Conservation (phyloP, 768 basidiomycete species). For the Fomitopsis serialis region DNA sequence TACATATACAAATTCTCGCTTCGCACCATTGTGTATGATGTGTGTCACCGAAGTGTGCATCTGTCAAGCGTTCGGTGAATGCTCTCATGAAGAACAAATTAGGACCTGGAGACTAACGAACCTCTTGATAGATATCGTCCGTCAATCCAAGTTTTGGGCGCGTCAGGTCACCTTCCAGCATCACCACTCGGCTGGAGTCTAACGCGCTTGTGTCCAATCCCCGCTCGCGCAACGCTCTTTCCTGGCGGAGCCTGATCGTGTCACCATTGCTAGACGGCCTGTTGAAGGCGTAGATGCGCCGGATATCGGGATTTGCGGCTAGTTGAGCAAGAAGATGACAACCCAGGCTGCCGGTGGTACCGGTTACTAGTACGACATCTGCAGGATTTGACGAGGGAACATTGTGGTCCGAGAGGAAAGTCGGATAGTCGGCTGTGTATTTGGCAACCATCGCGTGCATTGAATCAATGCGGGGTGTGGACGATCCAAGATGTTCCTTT, state of each 20-base stretch:
- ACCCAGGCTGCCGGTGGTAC: constrained; percentile 29
- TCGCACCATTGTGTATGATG: not conserved
- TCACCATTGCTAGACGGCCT: constrained; percentile 8
- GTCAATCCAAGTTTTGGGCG: constrained; percentile 12
- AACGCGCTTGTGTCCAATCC: constrained; percentile 11
- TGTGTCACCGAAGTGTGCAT: not conserved
- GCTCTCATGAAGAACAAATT: too few relatives aligned
- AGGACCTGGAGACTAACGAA: too few relatives aligned
- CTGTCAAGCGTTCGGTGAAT: not conserved
- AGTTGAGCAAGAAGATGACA: constrained; percentile 21
- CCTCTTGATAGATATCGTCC: not conserved
- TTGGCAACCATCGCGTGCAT: constrained; percentile 38
- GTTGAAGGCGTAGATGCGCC: constrained; percentile 22
- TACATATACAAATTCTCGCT: not conserved
- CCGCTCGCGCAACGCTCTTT: constrained; percentile 5
- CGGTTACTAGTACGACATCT: constrained; percentile 27
- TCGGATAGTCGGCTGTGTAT: constrained; percentile 22
- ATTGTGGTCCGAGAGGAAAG: not conserved
- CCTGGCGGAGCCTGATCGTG: not conserved
- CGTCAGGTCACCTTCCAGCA: constrained; percentile 16
- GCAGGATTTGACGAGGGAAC: constrained; percentile 3
- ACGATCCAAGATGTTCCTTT: not conserved
- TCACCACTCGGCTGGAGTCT: constrained; percentile 9
- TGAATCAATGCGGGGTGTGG: not conserved
- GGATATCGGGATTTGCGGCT: constrained; percentile 10